phyloP scores from a whole-genome alignment of 441 rosid species.

The Rhodomyrtus psidioides region DNA sequence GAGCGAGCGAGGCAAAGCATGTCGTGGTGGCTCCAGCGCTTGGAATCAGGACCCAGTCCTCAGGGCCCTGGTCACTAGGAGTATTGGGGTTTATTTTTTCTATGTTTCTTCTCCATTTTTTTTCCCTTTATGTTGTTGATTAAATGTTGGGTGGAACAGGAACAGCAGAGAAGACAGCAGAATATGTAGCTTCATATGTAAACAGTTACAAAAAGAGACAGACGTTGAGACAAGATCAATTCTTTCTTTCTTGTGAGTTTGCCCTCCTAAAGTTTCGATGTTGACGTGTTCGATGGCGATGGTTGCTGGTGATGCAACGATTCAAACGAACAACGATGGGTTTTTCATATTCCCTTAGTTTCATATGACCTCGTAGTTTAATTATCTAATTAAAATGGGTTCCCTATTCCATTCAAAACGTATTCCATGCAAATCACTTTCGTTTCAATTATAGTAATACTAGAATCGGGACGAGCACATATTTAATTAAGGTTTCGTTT shows the following conservation, averaged over 20 bases:
- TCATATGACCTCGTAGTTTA: background rate
- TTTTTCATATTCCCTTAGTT: too few species aligned
- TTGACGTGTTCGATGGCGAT: background rate
- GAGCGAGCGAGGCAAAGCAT: conserved; percentile 25
- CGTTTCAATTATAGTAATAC: background rate
- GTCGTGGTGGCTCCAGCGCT: conserved; percentile 24
- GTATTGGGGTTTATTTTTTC: background rate
- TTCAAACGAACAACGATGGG: background rate
- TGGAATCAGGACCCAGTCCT: conserved; percentile 49
- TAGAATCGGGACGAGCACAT: background rate
- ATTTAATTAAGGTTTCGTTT: background rate
- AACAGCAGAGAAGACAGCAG: background rate
- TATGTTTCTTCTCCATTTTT: background rate
- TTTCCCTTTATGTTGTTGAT: background rate
- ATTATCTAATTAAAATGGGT: background rate
- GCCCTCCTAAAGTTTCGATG: background rate
- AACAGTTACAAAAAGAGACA: background rate
- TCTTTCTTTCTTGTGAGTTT: background rate
- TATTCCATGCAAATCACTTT: background rate
- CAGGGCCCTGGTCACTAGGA: conserved; percentile 36
- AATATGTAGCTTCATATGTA: background rate
- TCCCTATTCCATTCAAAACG: background rate
- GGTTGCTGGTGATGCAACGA: background rate
- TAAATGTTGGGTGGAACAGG: background rate
- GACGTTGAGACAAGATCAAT: background rate